Evolutionary conservation across 1,139 yeast genomes (phyloP), one percentile per base, ranked within the genome.

Genomic region (Debaryomycetaceae sp.): DNA sequence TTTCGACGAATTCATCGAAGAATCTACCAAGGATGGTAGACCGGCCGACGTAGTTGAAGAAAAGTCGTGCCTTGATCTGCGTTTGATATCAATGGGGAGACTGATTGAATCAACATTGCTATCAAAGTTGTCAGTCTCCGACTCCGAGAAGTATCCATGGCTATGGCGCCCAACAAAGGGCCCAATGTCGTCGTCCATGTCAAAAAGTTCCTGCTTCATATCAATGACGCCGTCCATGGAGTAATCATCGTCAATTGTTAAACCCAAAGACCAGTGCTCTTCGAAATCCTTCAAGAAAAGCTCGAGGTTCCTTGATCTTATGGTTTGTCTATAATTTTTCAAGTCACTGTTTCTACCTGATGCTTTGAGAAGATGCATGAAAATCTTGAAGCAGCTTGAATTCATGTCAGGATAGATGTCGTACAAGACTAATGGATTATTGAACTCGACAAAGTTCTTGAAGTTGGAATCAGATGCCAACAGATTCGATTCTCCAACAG

Each of bases 401-500:
- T 70, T 70, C 70, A 72, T 70, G 34, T 59, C 64, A 8, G 78
- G 75, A 49, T 68, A 72, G 34, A 72, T 68, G 50, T 72, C 78
- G 50, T 66, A 72, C 42, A 72, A 57, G 37, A 70, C 64, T 48
- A 62, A 62, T 23, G 63, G 60, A 42, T 68, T 63, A 49, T 65
- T 66, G 45, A 53, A 61, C 42, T 64, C 49, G 14, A 68, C 72
- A 58, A 71, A 72, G 44, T 65, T 64, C 53, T 66, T 68, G 51
- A 66, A 72, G 54, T 72, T 71, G 42, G 60, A 59, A 54, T 72
- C 76, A 43, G 51, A 51, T 49, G 58, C 45, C 40, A 54, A 45
- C 20, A 50, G 50, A 17, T 47, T 43, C 6, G 58, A 47, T 36
- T 49, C 52, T 13, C 55, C 54, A 37, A 60, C 55, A 9, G 62